A percentile compares a stretch with the other conserved stretches of the same genome.
Conservation (phyloP, 2,329 filamentous ascomycete genomes). For the Trichoderma afroharzianum region DNA sequence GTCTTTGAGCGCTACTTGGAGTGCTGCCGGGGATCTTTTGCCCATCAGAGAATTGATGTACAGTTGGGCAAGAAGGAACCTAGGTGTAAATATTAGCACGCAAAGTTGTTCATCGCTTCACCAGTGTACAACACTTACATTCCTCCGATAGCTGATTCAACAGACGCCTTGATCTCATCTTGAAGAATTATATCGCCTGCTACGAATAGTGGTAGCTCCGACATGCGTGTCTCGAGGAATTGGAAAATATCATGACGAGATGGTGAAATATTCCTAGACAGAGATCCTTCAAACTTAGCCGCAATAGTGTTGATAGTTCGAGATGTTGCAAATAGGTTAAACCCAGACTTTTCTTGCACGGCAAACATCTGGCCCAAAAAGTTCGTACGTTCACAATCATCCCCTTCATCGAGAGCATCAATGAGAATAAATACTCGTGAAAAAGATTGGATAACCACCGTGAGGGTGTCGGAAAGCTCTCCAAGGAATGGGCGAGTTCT, state of each 20-base stretch:
- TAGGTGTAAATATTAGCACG: not conserved
- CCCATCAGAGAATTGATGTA: not conserved
- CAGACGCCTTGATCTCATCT: not conserved
- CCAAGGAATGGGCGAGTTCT: not conserved
- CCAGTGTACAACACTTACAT: not conserved
- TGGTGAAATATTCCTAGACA: not conserved
- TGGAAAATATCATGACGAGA: not conserved
- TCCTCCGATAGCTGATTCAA: not conserved
- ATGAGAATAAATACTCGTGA: not conserved
- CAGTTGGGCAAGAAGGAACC: conserved; percentile 1
- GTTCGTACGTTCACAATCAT: not conserved
- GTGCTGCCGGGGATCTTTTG: not conserved
- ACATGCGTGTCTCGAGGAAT: not conserved
- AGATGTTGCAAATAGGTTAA: conserved; percentile 5
- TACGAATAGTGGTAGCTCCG: not conserved
- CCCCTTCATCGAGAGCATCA: conserved; percentile 2
- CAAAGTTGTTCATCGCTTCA: no score
- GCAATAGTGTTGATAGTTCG: not conserved
- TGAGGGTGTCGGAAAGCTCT: not conserved
- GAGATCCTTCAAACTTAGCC: not conserved
- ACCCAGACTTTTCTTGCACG: not conserved
- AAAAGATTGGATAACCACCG: not conserved
- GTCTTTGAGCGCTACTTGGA: not conserved
- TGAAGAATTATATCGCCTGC: not conserved
- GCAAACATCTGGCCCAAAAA: not conserved